phyloP scores from a whole-genome alignment of 805 yeast genomes.

The Metschnikowia kunwiensis region DNA sequence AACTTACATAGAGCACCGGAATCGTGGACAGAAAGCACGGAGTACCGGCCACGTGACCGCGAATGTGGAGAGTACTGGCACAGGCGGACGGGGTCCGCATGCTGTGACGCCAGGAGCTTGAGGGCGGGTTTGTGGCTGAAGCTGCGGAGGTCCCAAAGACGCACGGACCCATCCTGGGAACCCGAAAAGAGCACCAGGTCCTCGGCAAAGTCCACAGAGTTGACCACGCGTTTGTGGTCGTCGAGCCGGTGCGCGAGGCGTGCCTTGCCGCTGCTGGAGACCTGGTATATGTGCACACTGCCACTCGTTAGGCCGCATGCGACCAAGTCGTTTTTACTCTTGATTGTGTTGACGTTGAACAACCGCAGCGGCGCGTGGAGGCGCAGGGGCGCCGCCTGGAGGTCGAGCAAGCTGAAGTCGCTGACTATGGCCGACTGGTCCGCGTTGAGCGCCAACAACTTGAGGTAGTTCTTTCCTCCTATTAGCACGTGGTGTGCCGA shows the following conservation, averaged over 20 bases:
- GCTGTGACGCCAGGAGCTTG: conserved; percentile 49
- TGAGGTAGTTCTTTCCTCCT: conserved; percentile 43
- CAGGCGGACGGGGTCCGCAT: conserved; percentile 66
- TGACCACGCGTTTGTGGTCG: conserved; percentile 42
- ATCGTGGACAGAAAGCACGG: conserved; percentile 78
- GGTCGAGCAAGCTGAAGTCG: conserved; percentile 35
- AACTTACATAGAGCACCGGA: conserved; percentile 83
- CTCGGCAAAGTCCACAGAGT: conserved; percentile 38
- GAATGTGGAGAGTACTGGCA: conserved; percentile 54
- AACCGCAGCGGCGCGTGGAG: conserved; percentile 21
- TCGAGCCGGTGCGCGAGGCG: conserved; percentile 27
- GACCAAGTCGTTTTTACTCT: conserved; percentile 30
- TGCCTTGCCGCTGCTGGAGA: conserved; percentile 33
- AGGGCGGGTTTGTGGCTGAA: conserved; percentile 44
- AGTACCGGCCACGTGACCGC: conserved; percentile 35
- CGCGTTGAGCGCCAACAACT: conserved; percentile 29
- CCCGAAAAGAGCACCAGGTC: conserved; percentile 45
- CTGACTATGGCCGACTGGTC: conserved; percentile 33
- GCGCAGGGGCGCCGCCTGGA: conserved; percentile 13
- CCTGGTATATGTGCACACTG: conserved; percentile 29
- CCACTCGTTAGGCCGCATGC: conserved; percentile 44
- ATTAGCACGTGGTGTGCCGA: conserved; percentile 33
- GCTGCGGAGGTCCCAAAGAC: conserved; percentile 68
- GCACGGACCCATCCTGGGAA: conserved; percentile 76
- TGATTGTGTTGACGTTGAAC: conserved; percentile 39